A percentile compares a stretch with the other conserved stretches of the same genome.
Evolutionary conservation across 108 stramenopile genomes (phyloP).

Genomic region (Cyclotella distinguenda): DNA sequence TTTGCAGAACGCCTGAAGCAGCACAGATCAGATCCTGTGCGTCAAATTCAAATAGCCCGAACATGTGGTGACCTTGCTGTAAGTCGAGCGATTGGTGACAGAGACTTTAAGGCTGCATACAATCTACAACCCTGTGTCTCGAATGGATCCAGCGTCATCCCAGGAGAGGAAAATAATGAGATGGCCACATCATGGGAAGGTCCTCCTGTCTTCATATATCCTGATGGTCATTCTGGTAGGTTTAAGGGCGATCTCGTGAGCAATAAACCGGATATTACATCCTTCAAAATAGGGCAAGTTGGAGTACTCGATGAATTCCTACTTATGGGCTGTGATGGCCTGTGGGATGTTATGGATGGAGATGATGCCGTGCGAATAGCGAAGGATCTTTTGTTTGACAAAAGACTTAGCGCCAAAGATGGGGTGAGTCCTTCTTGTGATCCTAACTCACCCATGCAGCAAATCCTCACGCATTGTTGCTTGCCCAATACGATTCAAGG

Average conservation of each 20-base stretch:
- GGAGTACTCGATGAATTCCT: constrained; percentile 66
- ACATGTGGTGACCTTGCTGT: constrained; percentile 86
- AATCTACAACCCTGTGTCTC: constrained; percentile 33
- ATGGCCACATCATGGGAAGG: constrained; percentile 57
- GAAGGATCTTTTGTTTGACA: constrained; percentile 67
- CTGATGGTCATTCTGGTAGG: constrained; percentile 56
- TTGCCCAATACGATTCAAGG: constrained; percentile 10
- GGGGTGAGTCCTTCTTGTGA: constrained; percentile 34
- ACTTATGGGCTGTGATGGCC: constrained; percentile 78
- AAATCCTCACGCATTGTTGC: not conserved
- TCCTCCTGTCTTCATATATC: constrained; percentile 65
- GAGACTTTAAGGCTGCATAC: constrained; percentile 79
- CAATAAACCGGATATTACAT: constrained; percentile 60
- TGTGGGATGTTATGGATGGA: constrained; percentile 85
- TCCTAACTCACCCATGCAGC: not conserved
- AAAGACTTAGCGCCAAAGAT: constrained; percentile 63
- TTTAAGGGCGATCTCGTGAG: constrained; percentile 81
- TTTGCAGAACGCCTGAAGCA: constrained; percentile 59
- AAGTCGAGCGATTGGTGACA: constrained; percentile 80
- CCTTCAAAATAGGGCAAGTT: constrained; percentile 48
- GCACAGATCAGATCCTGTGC: constrained; percentile 64
- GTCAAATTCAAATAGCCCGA: constrained; percentile 67
- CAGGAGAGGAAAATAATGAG: not conserved
- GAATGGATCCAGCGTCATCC: not conserved
- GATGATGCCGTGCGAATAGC: constrained; percentile 66